Evolutionary conservation across 2,329 filamentous ascomycete genomes (phyloP), one percentile per base, ranked within the genome.

Genomic region (Metarhizium rileyi): DNA sequence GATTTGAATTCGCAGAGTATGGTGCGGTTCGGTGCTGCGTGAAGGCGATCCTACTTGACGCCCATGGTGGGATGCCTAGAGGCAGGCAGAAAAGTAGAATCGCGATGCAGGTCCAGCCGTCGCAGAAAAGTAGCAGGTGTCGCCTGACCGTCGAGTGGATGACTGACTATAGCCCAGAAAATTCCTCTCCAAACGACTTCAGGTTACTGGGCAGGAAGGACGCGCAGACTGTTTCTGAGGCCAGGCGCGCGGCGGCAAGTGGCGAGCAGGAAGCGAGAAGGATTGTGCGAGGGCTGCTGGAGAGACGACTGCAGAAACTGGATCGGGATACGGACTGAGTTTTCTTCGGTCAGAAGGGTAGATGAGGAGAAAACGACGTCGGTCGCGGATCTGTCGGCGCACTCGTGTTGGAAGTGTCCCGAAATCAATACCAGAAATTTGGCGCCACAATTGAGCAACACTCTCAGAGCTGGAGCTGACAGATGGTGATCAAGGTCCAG

Each of bases 41-140:
- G 30, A 48, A 50, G 50, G 50, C 53, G 50, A 49, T 49, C 43
- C 50, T 54, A 55, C 49, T 49, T 53, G 52, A 51, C 33, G 50
- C 52, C 50, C 55, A 56, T 56, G 42, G 48, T 56, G 51, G 53
- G 52, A 49, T 41, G 48, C 41, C 27, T 47, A 43, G 28, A 50
- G 47, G 42, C 43, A 44, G 35, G 28, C 28, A 33, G n/a, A n/a
- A n/a, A n/a, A n/a, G 20, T 38, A 40, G 22, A 18, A 12, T 36
- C 33, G 44, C 42, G 45, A 36, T 35, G 43, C 46, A 44, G 35
- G 26, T 49, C 44, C 44, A 44, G 48, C 27, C 20, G 46, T 41
- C 42, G 41, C 45, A n/a, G 26, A 20, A 28, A 48, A 47, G 35
- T 14, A 50, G 51, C 49, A n/a, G 40, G 18, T 9, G 51, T 51